Base-by-base conservation (phyloP, 2,329 filamentous ascomycete genomes). In the Colletotrichum liaoningense region DNA sequence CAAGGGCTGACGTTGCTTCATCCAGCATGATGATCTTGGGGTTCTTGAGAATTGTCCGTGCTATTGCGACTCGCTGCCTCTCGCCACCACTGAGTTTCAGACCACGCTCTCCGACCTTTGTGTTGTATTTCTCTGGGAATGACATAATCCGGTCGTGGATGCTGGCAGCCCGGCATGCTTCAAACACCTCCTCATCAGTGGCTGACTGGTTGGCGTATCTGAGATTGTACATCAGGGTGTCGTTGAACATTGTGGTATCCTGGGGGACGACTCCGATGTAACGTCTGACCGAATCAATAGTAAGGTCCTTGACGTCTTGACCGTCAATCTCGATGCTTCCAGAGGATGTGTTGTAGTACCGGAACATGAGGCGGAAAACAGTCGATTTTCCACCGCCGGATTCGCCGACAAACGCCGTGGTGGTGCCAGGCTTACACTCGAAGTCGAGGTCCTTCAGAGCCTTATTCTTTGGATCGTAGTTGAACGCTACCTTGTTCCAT, bases 331-430 rank as follows among this genome's bases (percentile, higher is more conserved):
- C 90, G 70, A 98, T 97, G 79, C 88, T 91, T 46, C 97, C 97
- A 64, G 91, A 89, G 65, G 92, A 88, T 67, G 93, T 91, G 80
- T 98, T 97, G 86, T 98, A 99, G 83, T 98, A 99, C 22, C 97
- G 93, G 87, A 98, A 98, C 81, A 99, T 92, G 62, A 98, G 89
- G 63, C 97, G 93, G 86, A 99, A 98, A 30, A 99, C 90, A 0
- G 97, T 99, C 2, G 96, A 98, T 83, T 99, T 99, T 76, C 97
- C 97, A 72, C 97, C 97, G 58, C 97, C 97, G 38, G 96, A 98
- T 82, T 98, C 96, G 75, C 97, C 97, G 22, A 99, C 97, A 76
- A 99, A 92, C 0, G 97, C 97, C 6, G 96, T 99, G 0, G 95
- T 98, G 1, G 95, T 98, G 65, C 97, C 97, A 2, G 97, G 95